A percentile compares a stretch with the other conserved stretches of the same genome.
Conservation (phyloP, 2,329 filamentous ascomycete species). For the Neospermospora avenae region DNA sequence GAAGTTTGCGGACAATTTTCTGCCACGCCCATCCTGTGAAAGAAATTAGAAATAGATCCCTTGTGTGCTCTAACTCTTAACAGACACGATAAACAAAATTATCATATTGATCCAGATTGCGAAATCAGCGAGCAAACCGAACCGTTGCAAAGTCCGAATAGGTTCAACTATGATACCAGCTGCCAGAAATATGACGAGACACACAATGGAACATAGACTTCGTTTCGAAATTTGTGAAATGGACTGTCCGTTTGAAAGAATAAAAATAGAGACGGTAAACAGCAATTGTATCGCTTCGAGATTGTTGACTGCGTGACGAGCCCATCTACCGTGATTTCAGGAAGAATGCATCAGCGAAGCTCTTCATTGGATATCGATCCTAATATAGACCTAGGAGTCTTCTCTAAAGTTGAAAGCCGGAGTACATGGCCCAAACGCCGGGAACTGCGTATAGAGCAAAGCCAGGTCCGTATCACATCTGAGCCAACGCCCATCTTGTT, state of each 20-base stretch:
- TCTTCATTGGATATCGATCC: slow-evolving; percentile 27
- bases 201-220: slow-evolving; percentile 50
- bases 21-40: slow-evolving; percentile 48
- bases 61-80: no score
- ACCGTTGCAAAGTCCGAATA: slow-evolving; percentile 52
- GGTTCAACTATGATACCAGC: slow-evolving; percentile 52
- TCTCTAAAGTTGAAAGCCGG: slow-evolving; percentile 28
- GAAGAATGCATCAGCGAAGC: slow-evolving; percentile 40
- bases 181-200: slow-evolving; percentile 47
- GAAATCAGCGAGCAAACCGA: slow-evolving; percentile 53
- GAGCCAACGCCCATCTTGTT: slow-evolving; percentile 38
- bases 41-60: no score
- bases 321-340: slow-evolving; percentile 42
- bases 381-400: slow-evolving; percentile 27
- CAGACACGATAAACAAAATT: slow-evolving; percentile 47
- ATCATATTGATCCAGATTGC: slow-evolving; percentile 55
- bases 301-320: slow-evolving; percentile 47
- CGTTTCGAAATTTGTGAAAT: slow-evolving; percentile 51
- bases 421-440: slow-evolving; percentile 27
- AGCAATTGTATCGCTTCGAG: slow-evolving; percentile 47
- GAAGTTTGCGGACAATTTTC: slow-evolving; percentile 50
- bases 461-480: slow-evolving; percentile 28
- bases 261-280: slow-evolving; percentile 49
- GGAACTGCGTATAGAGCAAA: slow-evolving; percentile 28
- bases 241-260: slow-evolving; percentile 51